Evolutionary conservation across 805 yeast species (phyloP).

Genomic region (Saccharomycopsis capsularis): DNA sequence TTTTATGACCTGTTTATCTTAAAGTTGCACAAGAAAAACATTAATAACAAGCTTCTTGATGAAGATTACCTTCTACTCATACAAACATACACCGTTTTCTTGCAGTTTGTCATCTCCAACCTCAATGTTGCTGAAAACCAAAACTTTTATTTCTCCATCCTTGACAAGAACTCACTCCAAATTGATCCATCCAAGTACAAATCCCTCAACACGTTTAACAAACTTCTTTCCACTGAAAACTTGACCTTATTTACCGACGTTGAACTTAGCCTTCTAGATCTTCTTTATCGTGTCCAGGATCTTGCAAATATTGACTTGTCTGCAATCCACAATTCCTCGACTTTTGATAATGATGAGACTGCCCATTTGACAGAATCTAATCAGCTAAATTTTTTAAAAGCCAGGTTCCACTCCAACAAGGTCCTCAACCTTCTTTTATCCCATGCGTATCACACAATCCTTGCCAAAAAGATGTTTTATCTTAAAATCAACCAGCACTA

Average conservation of each 20-base stretch:
- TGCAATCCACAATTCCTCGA: not conserved
- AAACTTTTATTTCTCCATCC: not conserved
- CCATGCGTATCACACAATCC: slow-evolving; percentile 10
- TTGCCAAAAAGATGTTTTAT: slow-evolving; percentile 6
- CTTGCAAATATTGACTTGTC: slow-evolving; percentile 1
- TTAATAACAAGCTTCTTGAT: slow-evolving; percentile 4
- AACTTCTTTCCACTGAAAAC: not conserved
- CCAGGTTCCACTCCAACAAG: not conserved
- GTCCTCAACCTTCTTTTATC: slow-evolving; percentile 9
- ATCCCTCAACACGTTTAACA: not conserved
- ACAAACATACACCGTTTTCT: slow-evolving; percentile 8
- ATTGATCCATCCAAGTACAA: not conserved
- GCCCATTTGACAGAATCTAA: not conserved
- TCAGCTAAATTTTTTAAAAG: slow-evolving; percentile 1
- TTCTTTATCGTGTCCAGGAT: not conserved
- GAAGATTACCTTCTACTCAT: slow-evolving; percentile 5
- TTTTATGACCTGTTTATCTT: slow-evolving; percentile 11
- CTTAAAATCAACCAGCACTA: slow-evolving; percentile 5
- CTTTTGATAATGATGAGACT: not conserved
- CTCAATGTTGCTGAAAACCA: not conserved
- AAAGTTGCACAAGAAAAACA: slow-evolving; percentile 11
- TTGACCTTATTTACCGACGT: not conserved
- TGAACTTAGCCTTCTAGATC: not conserved
- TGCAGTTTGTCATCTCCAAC: slow-evolving; percentile 6
- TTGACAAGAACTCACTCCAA: not conserved